phyloP scores from a whole-genome alignment of 2,329 filamentous ascomycete genomes.

The Penicillium hesseltinei region DNA sequence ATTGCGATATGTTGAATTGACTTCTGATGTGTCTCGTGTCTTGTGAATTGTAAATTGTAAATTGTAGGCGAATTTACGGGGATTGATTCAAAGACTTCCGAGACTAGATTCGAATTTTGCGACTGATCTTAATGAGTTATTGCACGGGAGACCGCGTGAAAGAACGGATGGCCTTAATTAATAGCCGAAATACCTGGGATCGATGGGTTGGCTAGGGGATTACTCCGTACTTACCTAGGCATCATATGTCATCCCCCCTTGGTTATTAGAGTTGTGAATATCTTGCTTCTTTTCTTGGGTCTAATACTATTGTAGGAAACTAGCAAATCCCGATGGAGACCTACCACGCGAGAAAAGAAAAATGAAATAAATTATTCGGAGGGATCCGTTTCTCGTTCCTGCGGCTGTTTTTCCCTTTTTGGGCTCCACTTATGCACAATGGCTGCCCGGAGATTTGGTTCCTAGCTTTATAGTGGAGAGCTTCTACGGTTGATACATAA shows the following conservation, averaged over 20 bases:
- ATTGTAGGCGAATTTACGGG: background rate
- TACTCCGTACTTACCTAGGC: conserved; percentile 14
- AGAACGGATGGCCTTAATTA: conserved; percentile 19
- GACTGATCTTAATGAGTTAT: conserved; percentile 11
- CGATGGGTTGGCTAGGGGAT: conserved; percentile 10
- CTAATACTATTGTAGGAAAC: background rate
- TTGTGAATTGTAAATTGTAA: background rate
- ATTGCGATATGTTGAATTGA: conserved; percentile 10
- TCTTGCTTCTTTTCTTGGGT: background rate
- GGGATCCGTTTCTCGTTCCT: conserved; percentile 31
- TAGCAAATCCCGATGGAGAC: conserved; percentile 21
- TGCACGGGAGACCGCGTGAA: conserved; percentile 15
- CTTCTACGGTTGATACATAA: conserved; percentile 10
- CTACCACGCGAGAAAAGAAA: conserved; percentile 22
- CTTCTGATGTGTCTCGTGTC: conserved; percentile 8
- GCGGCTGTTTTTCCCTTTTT: conserved; percentile 26
- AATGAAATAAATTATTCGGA: conserved; percentile 24
- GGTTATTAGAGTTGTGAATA: conserved; percentile 4
- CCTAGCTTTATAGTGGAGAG: conserved; percentile 26
- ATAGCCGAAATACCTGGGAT: background rate
- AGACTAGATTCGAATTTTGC: conserved; percentile 14
- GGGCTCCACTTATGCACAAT: conserved; percentile 29
- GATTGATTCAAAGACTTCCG: conserved; percentile 14
- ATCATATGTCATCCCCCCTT: conserved; percentile 20
- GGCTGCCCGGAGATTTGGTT: conserved; percentile 34